Conservation (phyloP, 345 rosid species). For the Luvunga scandens region DNA sequence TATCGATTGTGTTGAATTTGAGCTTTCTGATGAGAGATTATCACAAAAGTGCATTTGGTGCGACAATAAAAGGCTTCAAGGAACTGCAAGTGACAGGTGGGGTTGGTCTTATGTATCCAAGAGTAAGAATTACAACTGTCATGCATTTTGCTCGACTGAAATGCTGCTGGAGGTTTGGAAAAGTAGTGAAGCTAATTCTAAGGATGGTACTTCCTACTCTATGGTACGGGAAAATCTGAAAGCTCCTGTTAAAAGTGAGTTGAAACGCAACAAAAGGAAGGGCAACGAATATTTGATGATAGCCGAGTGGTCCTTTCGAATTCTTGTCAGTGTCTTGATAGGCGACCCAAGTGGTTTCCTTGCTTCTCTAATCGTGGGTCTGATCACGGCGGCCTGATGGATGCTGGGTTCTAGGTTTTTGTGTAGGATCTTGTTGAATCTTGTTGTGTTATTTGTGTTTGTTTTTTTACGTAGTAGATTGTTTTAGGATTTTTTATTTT, state of each 20-base stretch:
- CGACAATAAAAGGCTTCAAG: neutral
- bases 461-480: too few species aligned
- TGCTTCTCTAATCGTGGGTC: neutral
- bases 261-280: neutral
- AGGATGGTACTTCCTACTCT: neutral
- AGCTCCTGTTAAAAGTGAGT: neutral
- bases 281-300: neutral
- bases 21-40: neutral
- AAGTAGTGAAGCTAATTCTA: neutral
- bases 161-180: neutral
- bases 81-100: neutral
- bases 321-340: neutral
- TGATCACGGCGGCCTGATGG: neutral
- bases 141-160: neutral
- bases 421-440: neutral
- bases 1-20: neutral
- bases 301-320: neutral
- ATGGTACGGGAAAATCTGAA: neutral
- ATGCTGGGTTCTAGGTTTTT: neutral
- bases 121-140: neutral
- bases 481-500: too few species aligned
- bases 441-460: neutral
- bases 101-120: constrained; percentile 14
- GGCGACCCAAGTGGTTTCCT: neutral
- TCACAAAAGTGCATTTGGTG: neutral